Conservation (phyloP, 345 rosid species). For the Hibiscus syriacus region DNA sequence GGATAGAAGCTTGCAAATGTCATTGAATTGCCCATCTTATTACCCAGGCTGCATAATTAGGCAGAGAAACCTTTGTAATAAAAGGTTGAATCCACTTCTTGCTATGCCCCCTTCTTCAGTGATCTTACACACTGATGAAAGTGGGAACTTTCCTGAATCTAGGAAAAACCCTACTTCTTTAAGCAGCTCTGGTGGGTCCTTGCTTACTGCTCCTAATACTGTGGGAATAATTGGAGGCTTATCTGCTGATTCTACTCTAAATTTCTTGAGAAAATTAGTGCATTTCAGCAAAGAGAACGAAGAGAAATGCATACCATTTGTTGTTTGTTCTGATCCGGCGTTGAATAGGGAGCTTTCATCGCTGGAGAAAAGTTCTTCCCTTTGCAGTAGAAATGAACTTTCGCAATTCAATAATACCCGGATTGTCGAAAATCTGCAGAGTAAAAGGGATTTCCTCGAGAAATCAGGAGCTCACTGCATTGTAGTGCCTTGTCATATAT, state of each 20-base stretch:
- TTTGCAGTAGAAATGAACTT: slow-evolving; percentile 23
- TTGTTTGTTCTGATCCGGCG: slow-evolving; percentile 66
- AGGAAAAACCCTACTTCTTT: slow-evolving; percentile 30
- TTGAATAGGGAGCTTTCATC: slow-evolving; percentile 44
- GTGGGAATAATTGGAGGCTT: slow-evolving; percentile 72
- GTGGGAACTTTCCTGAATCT: slow-evolving; percentile 33
- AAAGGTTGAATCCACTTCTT: slow-evolving; percentile 36
- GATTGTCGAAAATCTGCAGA: slow-evolving; percentile 39
- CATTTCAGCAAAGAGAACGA: slow-evolving; percentile 42
- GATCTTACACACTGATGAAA: slow-evolving; percentile 45
- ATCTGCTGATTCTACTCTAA: slow-evolving; percentile 45
- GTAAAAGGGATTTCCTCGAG: slow-evolving; percentile 53
- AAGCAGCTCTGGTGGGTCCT: slow-evolving; percentile 22
- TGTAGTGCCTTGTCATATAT: slow-evolving; percentile 58
- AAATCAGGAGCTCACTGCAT: slow-evolving; percentile 54
- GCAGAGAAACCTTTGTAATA: slow-evolving; percentile 10
- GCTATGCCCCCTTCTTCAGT: slow-evolving; percentile 47
- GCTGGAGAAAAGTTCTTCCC: slow-evolving; percentile 37
- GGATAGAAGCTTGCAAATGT: slow-evolving; percentile 43
- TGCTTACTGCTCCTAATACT: slow-evolving; percentile 43
- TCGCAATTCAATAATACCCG: slow-evolving; percentile 21
- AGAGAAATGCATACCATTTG: slow-evolving; percentile 43
- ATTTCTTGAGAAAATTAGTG: slow-evolving; percentile 48
- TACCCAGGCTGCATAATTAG: slow-evolving; percentile 17
- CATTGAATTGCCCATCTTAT: slow-evolving; percentile 34